Evolutionary conservation across 2,329 filamentous ascomycete species (phyloP), one percentile per base, ranked within the genome.

Genomic region (Fusarium sp.): DNA sequence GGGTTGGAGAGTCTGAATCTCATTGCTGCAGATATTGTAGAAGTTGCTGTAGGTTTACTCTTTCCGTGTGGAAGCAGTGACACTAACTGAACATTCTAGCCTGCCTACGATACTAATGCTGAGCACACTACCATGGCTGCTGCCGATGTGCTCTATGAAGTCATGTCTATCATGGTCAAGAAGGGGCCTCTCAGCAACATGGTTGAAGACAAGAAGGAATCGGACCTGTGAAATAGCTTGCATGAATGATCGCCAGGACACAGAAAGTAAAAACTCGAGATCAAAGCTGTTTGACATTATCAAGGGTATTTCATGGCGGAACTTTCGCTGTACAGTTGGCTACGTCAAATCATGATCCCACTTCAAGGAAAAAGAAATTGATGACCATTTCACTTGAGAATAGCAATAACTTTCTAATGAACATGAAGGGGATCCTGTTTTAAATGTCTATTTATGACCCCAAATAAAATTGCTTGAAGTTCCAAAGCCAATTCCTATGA

Each of bases 81-180:
- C 5, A n/a, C 59, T 67, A 19, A 68, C 19, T 0, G 28, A 22
- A n/a, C 0, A 11, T 8, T 1, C 6, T n/a, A 82, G 71, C 89
- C 89, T 6, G 89, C 89, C 0, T 92, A 92, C 69, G 89, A 92
- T 72, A 92, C 89, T 7, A 92, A 92, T 67, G 89, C 90, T 2
- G 89, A 92, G 79, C 82, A 87, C 67, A 92, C 89, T 2, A 91
- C 89, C n/a, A 92, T 92, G 89, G 89, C 89, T 2, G 89, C 89
- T 4, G 89, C 89, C 6, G 79, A 94, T 77, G 86, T 87, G 0
- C 79, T 94, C 20, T 94, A 91, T 74, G 91, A 95, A 78, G 87
- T 94, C 47, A 91, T 94, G 86, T 92, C 88, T 14, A 84, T 94
- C 63, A 94, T 94, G 91, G 90, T 93, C 17, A 92, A 93, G 84